Base-by-base conservation (phyloP, 2,329 filamentous ascomycete genomes). In the Huntiella omanensis region DNA sequence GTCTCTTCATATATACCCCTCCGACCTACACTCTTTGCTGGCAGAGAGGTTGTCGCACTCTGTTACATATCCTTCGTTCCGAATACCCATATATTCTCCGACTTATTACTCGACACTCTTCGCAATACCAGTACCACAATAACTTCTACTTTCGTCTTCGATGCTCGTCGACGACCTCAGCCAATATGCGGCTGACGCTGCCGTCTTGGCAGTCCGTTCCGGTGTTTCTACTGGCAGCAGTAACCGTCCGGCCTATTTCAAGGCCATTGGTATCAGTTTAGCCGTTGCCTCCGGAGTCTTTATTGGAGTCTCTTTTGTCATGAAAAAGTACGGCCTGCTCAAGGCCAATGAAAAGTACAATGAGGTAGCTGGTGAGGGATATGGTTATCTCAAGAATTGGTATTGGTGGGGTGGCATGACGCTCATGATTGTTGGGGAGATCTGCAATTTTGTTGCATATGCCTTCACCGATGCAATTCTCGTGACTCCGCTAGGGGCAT, bases 371-470 rank as follows among this genome's bases (percentile, higher is more conserved):
- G 91, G 91, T 50, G 88, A 96, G 62, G 91, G 91, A 48, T 96
- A 96, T 60, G 87, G 88, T 51, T 98, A 96, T 60, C 75, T 98
- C 55, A 94, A 93, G 66, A 96, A 96, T 57, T 69, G 69, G 15
- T 94, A 74, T 67, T 98, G 91, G 91, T 98, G 91, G 91, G 62
- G 67, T 1, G 91, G 91, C 55, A 96, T 98, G 91, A 86, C 68
- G 0, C 70, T 96, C 49, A 96, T 98, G 91, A 94, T 96, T 55
- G 56, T 96, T 38, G 91, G 91, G 54, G 91, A 98, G 62, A 75
- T 94, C 48, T 93, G 85, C 73, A 98, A 98, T 64, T 93, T 96
- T 60, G 84, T 88, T 59, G 91, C 91, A 46, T 96, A 96, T 59
- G 84, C 86, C 48, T 96, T 96, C 56, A 91, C 91, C 52, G 91